These are phyloP conservation scores for Pyracantha coccinea DNA, from an alignment of 331 rosid genomes.

Conservation along the genomic window DNA sequence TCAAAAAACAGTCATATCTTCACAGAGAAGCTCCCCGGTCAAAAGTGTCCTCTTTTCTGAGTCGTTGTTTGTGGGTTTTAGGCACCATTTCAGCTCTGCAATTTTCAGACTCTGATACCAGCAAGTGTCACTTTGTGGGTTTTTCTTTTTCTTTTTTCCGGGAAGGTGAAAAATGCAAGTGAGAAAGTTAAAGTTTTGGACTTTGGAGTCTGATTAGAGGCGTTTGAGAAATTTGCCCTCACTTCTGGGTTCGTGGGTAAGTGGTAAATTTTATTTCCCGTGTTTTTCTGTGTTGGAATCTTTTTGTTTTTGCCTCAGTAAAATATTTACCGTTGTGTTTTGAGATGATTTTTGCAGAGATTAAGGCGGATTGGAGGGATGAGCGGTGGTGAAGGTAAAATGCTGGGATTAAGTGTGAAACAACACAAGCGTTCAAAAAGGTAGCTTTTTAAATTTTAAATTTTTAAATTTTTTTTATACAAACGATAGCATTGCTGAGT, in stretches of 20 bases:
- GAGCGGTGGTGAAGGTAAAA: conserved; percentile 25
- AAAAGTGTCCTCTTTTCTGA: conserved; percentile 29
- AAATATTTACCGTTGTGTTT: conserved; percentile 2
- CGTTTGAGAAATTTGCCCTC: conserved; percentile 18
- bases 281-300: conserved; percentile 8
- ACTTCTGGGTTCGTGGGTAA: conserved; percentile 16
- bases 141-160: conserved; percentile 8
- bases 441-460: conserved; percentile 7
- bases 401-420: conserved; percentile 48
- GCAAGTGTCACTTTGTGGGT: conserved; percentile 37
- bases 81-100: conserved; percentile 27
- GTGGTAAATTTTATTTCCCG: conserved; percentile 18
- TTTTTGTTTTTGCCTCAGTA: conserved; percentile 3
- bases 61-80: conserved; percentile 28
- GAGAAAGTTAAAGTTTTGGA: conserved; percentile 26
- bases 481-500: no score
- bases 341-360: conserved; percentile 25
- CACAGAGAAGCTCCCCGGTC: conserved; percentile 41
- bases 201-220: conserved; percentile 27
- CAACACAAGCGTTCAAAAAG: conserved; percentile 78
- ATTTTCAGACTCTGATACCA: conserved; percentile 20
- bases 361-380: conserved; percentile 36
- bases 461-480: no score
- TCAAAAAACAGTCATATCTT: conserved; percentile 16
- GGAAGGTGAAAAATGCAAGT: conserved; percentile 29